A percentile compares a stretch with the other conserved stretches of the same genome.
Evolutionary conservation across 495 filamentous ascomycete species (phyloP).

Genomic region (Talaromyces liani): DNA sequence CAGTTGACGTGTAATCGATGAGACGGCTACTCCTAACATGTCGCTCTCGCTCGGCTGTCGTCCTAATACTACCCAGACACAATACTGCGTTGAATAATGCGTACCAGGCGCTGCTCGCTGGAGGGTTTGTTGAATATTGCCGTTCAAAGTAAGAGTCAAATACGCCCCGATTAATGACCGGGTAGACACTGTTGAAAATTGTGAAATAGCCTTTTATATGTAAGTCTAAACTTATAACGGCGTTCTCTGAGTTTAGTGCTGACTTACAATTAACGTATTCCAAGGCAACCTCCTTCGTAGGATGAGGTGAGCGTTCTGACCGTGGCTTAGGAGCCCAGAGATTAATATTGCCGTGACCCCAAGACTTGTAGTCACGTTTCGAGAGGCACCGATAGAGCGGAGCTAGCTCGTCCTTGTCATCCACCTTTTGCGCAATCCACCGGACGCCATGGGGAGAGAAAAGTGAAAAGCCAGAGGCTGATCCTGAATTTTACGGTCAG

Average conservation of each 20-base stretch:
- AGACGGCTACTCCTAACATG: conserved; percentile 5
- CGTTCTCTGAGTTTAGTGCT: background rate
- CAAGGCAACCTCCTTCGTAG: background rate
- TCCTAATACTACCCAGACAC: conserved; percentile 5
- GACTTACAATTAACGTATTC: conserved; percentile 5
- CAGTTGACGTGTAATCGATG: conserved; percentile 4
- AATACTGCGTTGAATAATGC: conserved; percentile 2
- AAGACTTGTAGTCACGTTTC: conserved; percentile 3
- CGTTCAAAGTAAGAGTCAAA: conserved; percentile 5
- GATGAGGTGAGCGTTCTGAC: conserved; percentile 3
- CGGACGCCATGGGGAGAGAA: conserved; percentile 3
- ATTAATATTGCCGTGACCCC: background rate
- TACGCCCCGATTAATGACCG: conserved; percentile 1
- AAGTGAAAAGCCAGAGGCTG: conserved; percentile 4
- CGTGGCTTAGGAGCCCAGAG: conserved; percentile 3
- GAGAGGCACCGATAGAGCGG: background rate
- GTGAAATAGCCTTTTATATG: background rate
- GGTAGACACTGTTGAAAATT: background rate
- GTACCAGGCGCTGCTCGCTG: conserved; percentile 1
- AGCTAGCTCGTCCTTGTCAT: background rate
- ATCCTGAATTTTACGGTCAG: background rate
- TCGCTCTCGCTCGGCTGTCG: conserved; percentile 2
- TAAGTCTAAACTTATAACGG: background rate
- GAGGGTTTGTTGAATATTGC: conserved; percentile 2
- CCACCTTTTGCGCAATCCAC: conserved; percentile 4